Conservation (phyloP, 129 eudicot species). For the Logfia minima region DNA sequence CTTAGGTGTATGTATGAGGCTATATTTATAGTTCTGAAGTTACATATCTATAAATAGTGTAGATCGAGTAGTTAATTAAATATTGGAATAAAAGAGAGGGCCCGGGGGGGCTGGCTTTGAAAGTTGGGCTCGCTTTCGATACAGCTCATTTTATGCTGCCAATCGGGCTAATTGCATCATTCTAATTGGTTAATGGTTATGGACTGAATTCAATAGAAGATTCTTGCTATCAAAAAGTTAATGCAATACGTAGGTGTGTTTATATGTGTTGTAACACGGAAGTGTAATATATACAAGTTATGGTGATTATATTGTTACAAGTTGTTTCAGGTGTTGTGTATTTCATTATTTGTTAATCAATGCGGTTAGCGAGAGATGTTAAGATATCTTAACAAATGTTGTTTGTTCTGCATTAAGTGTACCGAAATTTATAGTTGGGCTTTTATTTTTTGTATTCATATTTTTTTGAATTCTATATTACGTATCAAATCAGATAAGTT, state of each 20-base stretch:
- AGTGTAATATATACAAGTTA: not conserved
- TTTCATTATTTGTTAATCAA: no score
- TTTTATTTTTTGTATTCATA: no score
- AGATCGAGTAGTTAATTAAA: not conserved
- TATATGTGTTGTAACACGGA: not conserved
- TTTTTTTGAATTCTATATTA: no score
- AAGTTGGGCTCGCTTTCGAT: slow-evolving; percentile 39
- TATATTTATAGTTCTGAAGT: not conserved
- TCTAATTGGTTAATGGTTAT: slow-evolving; percentile 11
- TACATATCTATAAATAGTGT: not conserved
- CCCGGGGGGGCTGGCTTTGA: slow-evolving; percentile 15
- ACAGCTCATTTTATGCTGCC: slow-evolving; percentile 75
- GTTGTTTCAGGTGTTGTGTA: no score
- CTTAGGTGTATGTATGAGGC: not conserved
- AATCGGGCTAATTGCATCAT: slow-evolving; percentile 18
- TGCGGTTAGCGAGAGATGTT: no score
- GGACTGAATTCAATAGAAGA: slow-evolving; percentile 12
- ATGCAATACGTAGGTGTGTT: not conserved
- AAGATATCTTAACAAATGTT: no score
- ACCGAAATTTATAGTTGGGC: no score
- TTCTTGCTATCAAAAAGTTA: slow-evolving; percentile 15
- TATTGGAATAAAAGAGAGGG: not conserved
- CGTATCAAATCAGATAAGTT: no score
- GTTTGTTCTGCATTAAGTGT: no score
- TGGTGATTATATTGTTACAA: no score